Evolutionary conservation across 1,139 yeast species (phyloP), one percentile per base, ranked within the genome.

Genomic region (Zygosaccharomyces sapae): DNA sequence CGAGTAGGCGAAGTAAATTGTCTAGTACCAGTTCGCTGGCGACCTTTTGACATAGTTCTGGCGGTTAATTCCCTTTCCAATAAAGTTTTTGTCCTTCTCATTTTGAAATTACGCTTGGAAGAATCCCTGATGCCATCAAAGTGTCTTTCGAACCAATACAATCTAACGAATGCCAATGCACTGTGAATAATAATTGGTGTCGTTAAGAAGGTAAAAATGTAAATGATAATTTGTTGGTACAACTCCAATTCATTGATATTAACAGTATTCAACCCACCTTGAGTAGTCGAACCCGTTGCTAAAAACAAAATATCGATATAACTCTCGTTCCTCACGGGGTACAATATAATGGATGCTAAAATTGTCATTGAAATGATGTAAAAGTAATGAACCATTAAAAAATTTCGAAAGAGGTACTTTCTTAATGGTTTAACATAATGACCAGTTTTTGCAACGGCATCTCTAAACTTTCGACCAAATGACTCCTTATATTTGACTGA

Each of bases 171-270:
- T 16, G 88, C 81, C 38, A 92, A 71, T 0, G 81, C 76, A 1
- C 95, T 81, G 65, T 92, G 95, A 49, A 94, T 88, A 62, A 86
- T 85, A 20, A 92, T 87, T 0, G 97, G 97, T 0, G 96, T 89
- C 1, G 95, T 78, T 19, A 88, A 57, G 55, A 80, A 73, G 31
- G 94, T 70, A 2, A 79, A 51, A 6, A 83, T 55, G 59, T 82
- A 86, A 3, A 86, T 64, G 13, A 76, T 68, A 18, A 89, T 76
- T 63, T 90, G 97, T 66, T 92, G 97, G 68, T 83, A 90, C 41
- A 86, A 66, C 1, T 73, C 68, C 50, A 87, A 57, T 0, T 70
- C 65, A 60, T 86, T 86, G 33, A 83, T 57, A 60, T 88, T 79
- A 18, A 86, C 72, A 0, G 96, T 83, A 61, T 88, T 88, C 49